phyloP scores from a whole-genome alignment of 441 rosid genomes.

The Populus tomentosa region DNA sequence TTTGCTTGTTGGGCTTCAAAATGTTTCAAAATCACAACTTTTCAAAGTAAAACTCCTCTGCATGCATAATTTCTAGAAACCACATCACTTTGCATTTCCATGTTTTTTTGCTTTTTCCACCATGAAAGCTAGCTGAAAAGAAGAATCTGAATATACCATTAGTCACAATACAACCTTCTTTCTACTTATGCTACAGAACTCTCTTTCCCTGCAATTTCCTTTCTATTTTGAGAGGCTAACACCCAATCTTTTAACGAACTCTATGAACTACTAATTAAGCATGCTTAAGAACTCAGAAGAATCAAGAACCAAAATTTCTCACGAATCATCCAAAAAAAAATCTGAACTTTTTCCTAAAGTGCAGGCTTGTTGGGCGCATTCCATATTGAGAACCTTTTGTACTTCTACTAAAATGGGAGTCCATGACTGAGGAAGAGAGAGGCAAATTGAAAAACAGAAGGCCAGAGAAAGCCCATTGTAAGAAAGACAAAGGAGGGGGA shows the following conservation, averaged over 20 bases:
- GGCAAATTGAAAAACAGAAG: not conserved
- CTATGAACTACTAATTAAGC: not conserved
- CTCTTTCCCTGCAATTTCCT: constrained; percentile 12
- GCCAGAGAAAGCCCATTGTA: not conserved
- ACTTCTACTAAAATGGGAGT: constrained; percentile 15
- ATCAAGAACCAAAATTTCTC: not conserved
- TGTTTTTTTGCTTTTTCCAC: not conserved
- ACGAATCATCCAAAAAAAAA: constrained; percentile 14
- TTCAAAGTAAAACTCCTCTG: not conserved
- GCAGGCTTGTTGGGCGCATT: not conserved
- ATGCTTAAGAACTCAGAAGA: not conserved
- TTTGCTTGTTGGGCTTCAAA: not conserved
- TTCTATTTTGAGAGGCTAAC: not conserved
- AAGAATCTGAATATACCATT: not conserved
- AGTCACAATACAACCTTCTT: not conserved
- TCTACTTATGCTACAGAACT: not conserved
- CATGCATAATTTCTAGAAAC: no score
- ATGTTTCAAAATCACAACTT: not conserved
- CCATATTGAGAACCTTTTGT: not conserved
- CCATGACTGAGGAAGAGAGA: constrained; percentile 7
- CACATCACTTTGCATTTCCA: not conserved
- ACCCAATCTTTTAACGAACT: not conserved
- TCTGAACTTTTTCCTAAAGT: not conserved
- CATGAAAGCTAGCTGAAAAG: not conserved
- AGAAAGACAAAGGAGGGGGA: not conserved